Conservation (phyloP, 2,329 filamentous ascomycete species). For the Lasiodiplodia sp. region DNA sequence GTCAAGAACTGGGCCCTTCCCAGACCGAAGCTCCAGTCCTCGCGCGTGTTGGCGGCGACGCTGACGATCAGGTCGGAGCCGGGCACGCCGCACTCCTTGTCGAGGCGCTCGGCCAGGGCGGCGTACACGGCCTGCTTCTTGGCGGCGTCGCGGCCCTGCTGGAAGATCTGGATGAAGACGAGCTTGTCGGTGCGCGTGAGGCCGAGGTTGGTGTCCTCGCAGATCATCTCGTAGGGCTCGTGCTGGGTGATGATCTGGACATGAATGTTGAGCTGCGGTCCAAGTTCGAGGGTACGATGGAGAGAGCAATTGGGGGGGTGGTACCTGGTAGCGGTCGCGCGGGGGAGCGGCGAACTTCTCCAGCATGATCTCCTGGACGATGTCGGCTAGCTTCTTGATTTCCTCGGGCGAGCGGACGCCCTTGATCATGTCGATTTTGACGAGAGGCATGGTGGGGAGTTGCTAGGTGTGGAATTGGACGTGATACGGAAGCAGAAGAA, state of each 20-base stretch:
- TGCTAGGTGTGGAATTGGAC: background rate
- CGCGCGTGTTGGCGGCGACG: constrained; percentile 37
- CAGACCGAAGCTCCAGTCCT: constrained; percentile 44
- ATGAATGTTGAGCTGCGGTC: too few relatives aligned
- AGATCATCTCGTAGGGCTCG: constrained; percentile 42
- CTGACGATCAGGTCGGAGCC: constrained; percentile 41
- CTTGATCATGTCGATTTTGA: constrained; percentile 42
- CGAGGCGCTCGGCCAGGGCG: constrained; percentile 36
- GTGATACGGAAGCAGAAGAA: background rate
- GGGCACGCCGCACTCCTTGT: constrained; percentile 35
- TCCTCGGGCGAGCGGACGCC: constrained; percentile 37
- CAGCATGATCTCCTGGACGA: constrained; percentile 40
- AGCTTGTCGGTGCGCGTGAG: constrained; percentile 38
- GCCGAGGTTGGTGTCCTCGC: constrained; percentile 42
- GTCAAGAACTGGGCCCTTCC: constrained; percentile 42
- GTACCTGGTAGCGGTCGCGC: constrained; percentile 40
- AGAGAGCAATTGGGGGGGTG: too few relatives aligned
- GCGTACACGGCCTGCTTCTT: constrained; percentile 39
- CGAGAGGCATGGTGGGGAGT: constrained; percentile 37
- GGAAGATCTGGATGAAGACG: constrained; percentile 44
- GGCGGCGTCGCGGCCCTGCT: constrained; percentile 40
- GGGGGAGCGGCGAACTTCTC: constrained; percentile 40
- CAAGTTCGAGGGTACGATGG: too few relatives aligned
- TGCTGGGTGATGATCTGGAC: constrained; percentile 42
- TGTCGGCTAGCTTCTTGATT: constrained; percentile 40